phyloP scores from a whole-genome alignment of 768 basidiomycete species.

The Pholiota molesta region DNA sequence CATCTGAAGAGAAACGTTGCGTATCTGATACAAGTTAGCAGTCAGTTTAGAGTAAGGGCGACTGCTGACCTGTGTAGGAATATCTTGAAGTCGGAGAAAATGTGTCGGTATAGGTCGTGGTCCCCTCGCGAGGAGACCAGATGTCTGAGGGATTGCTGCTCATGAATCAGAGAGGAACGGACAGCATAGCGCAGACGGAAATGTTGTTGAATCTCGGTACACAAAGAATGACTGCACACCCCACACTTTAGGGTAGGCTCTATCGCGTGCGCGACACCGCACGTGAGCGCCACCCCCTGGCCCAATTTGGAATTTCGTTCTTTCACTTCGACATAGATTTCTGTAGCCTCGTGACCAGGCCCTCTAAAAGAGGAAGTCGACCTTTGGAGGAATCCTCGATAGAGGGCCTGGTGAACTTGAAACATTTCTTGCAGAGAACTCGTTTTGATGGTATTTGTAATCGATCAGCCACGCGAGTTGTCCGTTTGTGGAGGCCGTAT shows the following conservation, averaged over 20 bases:
- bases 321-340: no score
- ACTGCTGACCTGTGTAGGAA: slow-evolving; percentile 56
- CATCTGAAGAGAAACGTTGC: slow-evolving; percentile 50
- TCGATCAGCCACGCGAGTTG: no score
- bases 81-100: slow-evolving; percentile 59
- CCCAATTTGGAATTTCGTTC: no score
- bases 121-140: slow-evolving; percentile 67
- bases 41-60: not conserved
- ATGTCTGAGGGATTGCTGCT: slow-evolving; percentile 46
- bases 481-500: no score
- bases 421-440: no score
- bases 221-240: not conserved
- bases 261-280: slow-evolving; percentile 1
- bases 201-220: slow-evolving; percentile 1
- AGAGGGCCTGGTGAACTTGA: no score
- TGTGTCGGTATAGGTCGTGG: slow-evolving; percentile 45
- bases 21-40: slow-evolving; percentile 36
- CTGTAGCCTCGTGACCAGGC: no score
- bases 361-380: no score
- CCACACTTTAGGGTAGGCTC: not conserved
- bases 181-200: slow-evolving; percentile 9
- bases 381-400: no score
- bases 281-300: not conserved
- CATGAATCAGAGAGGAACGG: slow-evolving; percentile 28
- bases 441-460: no score